phyloP scores from a whole-genome alignment of 2,329 filamentous ascomycete species.

The Penicillium thymicola region DNA sequence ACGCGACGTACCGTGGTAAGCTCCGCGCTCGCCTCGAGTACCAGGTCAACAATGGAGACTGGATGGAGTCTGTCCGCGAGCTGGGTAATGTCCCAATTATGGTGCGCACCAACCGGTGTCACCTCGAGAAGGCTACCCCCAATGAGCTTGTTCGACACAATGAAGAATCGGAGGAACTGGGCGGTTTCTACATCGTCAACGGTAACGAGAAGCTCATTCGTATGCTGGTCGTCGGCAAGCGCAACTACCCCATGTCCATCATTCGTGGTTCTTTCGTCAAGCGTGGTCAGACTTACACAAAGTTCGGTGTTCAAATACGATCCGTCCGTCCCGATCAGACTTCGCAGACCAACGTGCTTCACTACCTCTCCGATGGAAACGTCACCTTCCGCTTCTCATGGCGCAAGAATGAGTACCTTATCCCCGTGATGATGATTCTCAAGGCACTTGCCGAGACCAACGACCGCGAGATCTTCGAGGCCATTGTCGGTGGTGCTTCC shows the following conservation, averaged over 20 bases:
- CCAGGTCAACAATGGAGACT: conserved; percentile 80
- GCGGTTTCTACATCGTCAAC: conserved; percentile 96
- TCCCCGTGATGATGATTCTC: conserved; percentile 93
- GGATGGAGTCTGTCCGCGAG: conserved; percentile 77
- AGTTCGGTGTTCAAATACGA: conserved; percentile 85
- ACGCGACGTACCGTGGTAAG: conserved; percentile 85
- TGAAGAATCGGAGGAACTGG: conserved; percentile 93
- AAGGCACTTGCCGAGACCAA: conserved; percentile 96
- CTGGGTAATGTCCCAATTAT: conserved; percentile 89
- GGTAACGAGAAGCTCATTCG: conserved; percentile 96
- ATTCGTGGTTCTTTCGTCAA: conserved; percentile 84
- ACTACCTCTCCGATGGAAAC: conserved; percentile 94
- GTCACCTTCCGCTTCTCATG: conserved; percentile 97
- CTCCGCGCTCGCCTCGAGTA: conserved; percentile 81
- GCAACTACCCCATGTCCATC: conserved; percentile 95
- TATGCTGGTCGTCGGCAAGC: conserved; percentile 80
- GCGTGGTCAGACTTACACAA: conserved; percentile 81
- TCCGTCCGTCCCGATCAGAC: conserved; percentile 96
- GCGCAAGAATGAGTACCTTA: conserved; percentile 95
- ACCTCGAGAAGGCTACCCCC: conserved; percentile 81
- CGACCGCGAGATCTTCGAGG: conserved; percentile 92
- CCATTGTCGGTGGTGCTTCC: conserved; percentile 73
- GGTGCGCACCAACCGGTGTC: conserved; percentile 89
- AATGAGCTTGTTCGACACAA: conserved; percentile 78
- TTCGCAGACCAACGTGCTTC: conserved; percentile 93